phyloP scores from a whole-genome alignment of 2,329 filamentous ascomycete species.

The Apiospora aurea region DNA sequence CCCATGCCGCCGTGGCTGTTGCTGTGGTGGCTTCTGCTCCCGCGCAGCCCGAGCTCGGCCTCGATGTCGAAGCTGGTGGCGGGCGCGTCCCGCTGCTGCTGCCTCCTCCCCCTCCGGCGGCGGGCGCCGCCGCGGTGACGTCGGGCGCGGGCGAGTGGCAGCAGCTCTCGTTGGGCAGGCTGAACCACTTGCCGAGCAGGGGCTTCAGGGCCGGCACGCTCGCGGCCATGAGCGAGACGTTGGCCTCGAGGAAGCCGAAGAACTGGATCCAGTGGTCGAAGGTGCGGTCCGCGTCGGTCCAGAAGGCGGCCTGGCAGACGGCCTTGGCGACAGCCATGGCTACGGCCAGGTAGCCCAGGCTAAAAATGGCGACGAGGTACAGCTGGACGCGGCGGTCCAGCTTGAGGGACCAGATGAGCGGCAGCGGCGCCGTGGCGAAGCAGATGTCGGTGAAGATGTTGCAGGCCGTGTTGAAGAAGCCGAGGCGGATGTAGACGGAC shows the following conservation, averaged over 20 bases:
- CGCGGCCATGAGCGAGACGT: conserved; percentile 25
- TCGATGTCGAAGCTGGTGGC: not conserved
- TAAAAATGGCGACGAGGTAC: conserved; percentile 50
- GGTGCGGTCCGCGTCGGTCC: not conserved
- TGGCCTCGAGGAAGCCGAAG: conserved; percentile 28
- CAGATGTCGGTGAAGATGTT: conserved; percentile 52
- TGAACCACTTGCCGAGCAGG: conserved; percentile 8
- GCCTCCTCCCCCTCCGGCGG: not conserved
- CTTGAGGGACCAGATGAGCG: conserved; percentile 50
- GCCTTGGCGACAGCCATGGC: conserved; percentile 9
- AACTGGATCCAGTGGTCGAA: conserved; percentile 26
- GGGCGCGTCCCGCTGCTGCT: not conserved
- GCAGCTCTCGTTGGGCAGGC: conserved; percentile 10
- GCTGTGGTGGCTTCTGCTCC: not conserved
- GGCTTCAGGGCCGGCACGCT: conserved; percentile 26
- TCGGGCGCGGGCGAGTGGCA: not conserved
- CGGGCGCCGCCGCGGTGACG: not conserved
- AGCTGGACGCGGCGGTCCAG: conserved; percentile 46
- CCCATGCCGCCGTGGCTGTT: not conserved
- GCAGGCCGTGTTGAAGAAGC: conserved; percentile 24
- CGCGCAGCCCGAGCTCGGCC: not conserved
- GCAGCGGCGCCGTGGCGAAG: conserved; percentile 50
- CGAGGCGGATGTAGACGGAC: not conserved
- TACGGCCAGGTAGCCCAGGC: conserved; percentile 45
- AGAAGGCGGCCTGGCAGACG: conserved; percentile 8